Conservation (phyloP, 495 filamentous ascomycete genomes). For the Antarctomyces pellizariae region DNA sequence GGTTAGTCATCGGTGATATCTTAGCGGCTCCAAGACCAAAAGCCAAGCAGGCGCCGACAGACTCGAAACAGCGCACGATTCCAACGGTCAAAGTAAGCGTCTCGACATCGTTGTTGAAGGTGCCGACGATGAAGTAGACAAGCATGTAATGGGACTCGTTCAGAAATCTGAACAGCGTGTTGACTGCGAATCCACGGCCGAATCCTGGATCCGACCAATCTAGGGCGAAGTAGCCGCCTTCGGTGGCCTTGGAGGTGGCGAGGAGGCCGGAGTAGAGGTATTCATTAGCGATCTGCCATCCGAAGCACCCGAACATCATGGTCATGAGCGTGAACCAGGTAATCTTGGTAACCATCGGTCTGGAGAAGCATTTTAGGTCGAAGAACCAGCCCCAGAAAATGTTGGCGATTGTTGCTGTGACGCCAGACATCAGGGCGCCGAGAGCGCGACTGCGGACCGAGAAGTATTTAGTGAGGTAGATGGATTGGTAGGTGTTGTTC, state of each 20-base stretch:
- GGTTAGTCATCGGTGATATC: constrained; percentile 19
- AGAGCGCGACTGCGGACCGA: constrained; percentile 29
- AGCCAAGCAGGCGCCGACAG: constrained; percentile 22
- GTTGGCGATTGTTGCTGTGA: constrained; percentile 23
- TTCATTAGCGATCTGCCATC: constrained; percentile 20
- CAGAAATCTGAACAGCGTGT: constrained; percentile 18
- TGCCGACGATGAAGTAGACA: constrained; percentile 25
- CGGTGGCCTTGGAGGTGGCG: too few species aligned
- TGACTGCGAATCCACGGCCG: constrained; percentile 17
- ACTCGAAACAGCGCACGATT: constrained; percentile 24
- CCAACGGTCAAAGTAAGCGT: constrained; percentile 23
- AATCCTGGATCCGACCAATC: constrained; percentile 19
- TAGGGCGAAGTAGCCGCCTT: constrained; percentile 12
- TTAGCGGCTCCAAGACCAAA: constrained; percentile 23
- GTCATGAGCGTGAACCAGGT: constrained; percentile 16
- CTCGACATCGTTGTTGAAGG: constrained; percentile 25
- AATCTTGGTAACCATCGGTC: constrained; percentile 14
- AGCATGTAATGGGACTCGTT: constrained; percentile 23
- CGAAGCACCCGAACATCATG: constrained; percentile 15
- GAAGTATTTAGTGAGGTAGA: constrained; percentile 36
- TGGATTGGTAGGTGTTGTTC: constrained; percentile 30
- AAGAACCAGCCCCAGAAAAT: constrained; percentile 24
- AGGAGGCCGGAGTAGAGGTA: constrained; percentile 11
- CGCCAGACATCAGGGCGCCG: constrained; percentile 22
- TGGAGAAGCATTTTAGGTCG: constrained; percentile 16